Percentiles rank a stretch among this genome's conserved stretches.
These are phyloP conservation scores for Ballota nigra DNA, from an alignment of 257 asterid genomes.

Conservation along the genomic window DNA sequence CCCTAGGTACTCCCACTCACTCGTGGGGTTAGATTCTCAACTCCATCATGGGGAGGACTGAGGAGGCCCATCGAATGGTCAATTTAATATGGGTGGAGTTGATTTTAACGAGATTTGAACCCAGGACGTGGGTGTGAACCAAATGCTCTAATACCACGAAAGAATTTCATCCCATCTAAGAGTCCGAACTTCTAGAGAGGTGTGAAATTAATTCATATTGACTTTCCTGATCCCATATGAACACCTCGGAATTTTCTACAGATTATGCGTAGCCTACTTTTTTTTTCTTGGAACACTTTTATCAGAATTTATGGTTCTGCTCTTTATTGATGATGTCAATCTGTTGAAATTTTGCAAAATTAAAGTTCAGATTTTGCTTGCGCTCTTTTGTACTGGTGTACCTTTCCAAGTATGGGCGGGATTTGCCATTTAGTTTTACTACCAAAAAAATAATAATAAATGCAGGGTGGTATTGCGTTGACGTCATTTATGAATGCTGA, in stretches of 20 bases:
- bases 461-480: conserved; percentile 69
- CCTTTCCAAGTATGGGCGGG: conserved; percentile 19
- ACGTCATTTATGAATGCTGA: conserved; percentile 68
- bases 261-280: background rate
- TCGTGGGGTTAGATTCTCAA: no score
- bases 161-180: no score
- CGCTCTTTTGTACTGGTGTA: background rate
- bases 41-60: no score
- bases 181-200: no score
- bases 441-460: conserved; percentile 18
- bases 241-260: background rate
- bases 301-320: conserved; percentile 22
- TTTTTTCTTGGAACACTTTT: background rate
- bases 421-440: conserved; percentile 22
- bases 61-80: no score
- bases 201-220: background rate
- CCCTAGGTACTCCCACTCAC: no score
- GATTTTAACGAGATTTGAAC: no score
- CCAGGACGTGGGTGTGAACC: no score
- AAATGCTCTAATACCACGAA: no score
- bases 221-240: conserved; percentile 8
- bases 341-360: conserved; percentile 10
- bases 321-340: conserved; percentile 23
- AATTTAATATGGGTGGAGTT: no score
- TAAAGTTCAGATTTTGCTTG: conserved; percentile 8